Evolutionary conservation across 768 basidiomycete species (phyloP), one percentile per base, ranked within the genome.

Genomic region (Leccinellum luteum): DNA sequence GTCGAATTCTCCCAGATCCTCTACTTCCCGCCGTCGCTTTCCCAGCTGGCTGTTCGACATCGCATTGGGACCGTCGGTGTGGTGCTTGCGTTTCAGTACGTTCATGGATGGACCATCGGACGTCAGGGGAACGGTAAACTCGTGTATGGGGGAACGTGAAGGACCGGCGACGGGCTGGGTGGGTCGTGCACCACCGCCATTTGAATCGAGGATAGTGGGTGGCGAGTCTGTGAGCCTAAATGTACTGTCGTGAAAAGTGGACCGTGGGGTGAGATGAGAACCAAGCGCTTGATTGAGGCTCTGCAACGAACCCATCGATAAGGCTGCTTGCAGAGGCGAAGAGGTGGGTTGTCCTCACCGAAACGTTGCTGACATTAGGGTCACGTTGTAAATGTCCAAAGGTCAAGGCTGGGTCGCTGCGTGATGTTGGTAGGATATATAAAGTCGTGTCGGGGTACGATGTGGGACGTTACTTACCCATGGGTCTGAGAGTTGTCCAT

Each of bases 221-320:
- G 71, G 71, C 17, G 71, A 73, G 56, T 73, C 71, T 1, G 71
- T 64, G 6, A 72, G 56, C 50, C 71, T 61, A 31, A 69, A 73
- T 21, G 61, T 34, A 17, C 60, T 50, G 31, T 74, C 73, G 52
- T 74, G 71, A 45, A 73, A 73, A 27, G 67, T 56, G 27, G 67
- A 65, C 56, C 75, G 75, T 56, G 62, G 74, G 63, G 78, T 66
- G 49, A 82, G 73, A 69, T 84, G 84, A 7, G 74, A 69, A 35
- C 81, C 84, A 49, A 87, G 74, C 27, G 85, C 85, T 67, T 86
- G 84, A 28, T 82, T 81, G 58, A 87, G 73, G 66, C 83, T 81
- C 78, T 83, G 80, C 13, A 41, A 54, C 3, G 50, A 31, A 48
- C 50, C 51, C 48, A 61, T 48, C 44, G 61, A 66, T 69, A 66